phyloP scores from a whole-genome alignment of 495 filamentous ascomycete species.

The Penicillium antarcticum region DNA sequence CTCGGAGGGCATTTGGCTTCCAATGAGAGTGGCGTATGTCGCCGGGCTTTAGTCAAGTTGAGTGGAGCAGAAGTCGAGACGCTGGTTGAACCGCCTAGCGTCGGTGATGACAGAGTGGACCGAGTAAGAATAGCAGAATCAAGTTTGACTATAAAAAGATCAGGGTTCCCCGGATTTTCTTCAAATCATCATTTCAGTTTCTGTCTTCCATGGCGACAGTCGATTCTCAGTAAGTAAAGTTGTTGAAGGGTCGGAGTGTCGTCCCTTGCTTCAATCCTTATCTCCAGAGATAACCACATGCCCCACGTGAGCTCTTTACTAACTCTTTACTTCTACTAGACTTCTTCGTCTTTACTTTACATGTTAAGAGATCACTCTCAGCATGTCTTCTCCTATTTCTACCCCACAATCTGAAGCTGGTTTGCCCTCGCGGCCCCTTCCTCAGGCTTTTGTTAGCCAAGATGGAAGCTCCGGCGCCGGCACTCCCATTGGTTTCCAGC shows the following conservation, averaged over 20 bases:
- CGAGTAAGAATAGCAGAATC: background rate
- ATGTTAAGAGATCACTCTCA: constrained; percentile 8
- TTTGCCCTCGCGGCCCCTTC: constrained; percentile 32
- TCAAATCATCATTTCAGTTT: background rate
- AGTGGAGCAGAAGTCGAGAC: constrained; percentile 18
- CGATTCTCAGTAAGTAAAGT: constrained; percentile 12
- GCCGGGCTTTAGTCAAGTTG: constrained; percentile 24
- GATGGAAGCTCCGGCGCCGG: constrained; percentile 40
- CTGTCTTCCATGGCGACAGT: constrained; percentile 15
- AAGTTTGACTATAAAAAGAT: constrained; percentile 11
- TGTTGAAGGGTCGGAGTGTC: background rate
- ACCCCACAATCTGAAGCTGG: constrained; percentile 29
- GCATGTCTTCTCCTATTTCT: constrained; percentile 38
- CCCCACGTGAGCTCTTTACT: constrained; percentile 7
- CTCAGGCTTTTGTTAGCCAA: constrained; percentile 35
- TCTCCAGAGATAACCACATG: constrained; percentile 5
- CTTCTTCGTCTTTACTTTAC: constrained; percentile 15
- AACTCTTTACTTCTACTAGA: constrained; percentile 10
- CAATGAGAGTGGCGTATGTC: constrained; percentile 17
- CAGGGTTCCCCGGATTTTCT: constrained; percentile 22
- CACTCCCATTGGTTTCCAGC: constrained; percentile 48
- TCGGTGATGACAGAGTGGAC: constrained; percentile 16
- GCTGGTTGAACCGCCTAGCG: constrained; percentile 16
- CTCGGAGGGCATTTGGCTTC: constrained; percentile 19
- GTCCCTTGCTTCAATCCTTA: constrained; percentile 10